Base-by-base conservation (phyloP, 2,329 filamentous ascomycete genomes). In the Pseudogymnoascus sp. region DNA sequence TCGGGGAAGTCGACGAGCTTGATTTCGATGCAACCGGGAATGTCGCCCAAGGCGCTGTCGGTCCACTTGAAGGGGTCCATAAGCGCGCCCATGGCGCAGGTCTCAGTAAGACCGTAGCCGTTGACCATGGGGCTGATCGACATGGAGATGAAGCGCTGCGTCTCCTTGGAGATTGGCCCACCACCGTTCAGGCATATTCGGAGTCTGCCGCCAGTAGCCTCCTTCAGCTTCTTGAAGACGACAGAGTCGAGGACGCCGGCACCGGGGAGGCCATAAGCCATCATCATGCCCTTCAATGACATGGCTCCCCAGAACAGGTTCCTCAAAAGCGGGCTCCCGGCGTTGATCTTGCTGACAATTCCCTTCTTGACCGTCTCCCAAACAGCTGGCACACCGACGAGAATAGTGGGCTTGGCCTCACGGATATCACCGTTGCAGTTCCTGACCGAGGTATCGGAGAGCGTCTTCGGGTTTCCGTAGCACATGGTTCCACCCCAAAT, bases 331-430 rank as follows among this genome's bases (percentile, higher is more conserved):
- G 80, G 74, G 68, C 85, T 85, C 64, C 86, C 81, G 61, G 81
- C 78, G 70, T 88, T 86, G 61, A 97, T 85, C 74, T 91, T 91
- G 68, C 79, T 76, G 66, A 92, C 79, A 68, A 97, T 90, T 60
- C 94, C 93, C 79, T 99, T 99, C 79, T 91, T 92, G 69, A 97
- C 88, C 1, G 90, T 92, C 77, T 97, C 94, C 92, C 93, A 99
- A 34, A 97, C 88, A 61, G 95, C 92, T 1, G 94, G 94, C 4
- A 99, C 94, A 72, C 94, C 94, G 37, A 97, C 88, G 71, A 99
- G 82, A 70, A 96, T 83, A 1, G 91, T 94, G 0, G 94, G 94
- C 67, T 82, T 83, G 72, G 97, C 88, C 71, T 96, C 91, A 63
- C 89, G 88, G 76, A 99, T 96, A 69, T 99, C 94, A 67, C 94